Percentiles rank a stretch among this genome's conserved stretches.
phyloP scores from a whole-genome alignment of 116 monocot genomes.

The Zostera marina region DNA sequence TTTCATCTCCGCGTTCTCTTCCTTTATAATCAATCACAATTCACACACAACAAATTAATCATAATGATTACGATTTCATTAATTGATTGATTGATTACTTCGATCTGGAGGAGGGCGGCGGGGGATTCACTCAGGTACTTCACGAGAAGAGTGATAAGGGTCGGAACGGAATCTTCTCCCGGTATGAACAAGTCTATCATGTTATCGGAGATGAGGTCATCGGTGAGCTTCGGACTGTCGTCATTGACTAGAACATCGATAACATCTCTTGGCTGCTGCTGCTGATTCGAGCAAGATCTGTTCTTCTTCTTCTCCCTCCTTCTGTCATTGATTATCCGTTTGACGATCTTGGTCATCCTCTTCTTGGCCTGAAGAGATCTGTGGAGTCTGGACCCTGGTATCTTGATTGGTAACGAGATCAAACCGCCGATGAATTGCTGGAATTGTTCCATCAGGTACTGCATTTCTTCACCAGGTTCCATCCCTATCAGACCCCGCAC shows the following conservation, averaged over 20 bases:
- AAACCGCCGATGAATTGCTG: conserved; percentile 72
- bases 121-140: conserved; percentile 75
- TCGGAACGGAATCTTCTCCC: conserved; percentile 80
- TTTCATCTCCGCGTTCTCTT: conserved; percentile 53
- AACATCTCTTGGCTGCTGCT: conserved; percentile 38
- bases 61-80: background rate
- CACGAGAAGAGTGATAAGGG: conserved; percentile 52
- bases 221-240: conserved; percentile 38
- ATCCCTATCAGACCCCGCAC: conserved; percentile 63
- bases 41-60: background rate
- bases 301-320: conserved; percentile 14
- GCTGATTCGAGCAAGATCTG: too few species aligned
- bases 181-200: conserved; percentile 92
- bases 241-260: conserved; percentile 54
- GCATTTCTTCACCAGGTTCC: conserved; percentile 54
- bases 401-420: conserved; percentile 73
- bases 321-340: conserved; percentile 32
- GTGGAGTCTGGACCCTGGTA: conserved; percentile 62
- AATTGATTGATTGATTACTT: conserved; percentile 13
- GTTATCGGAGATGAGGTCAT: conserved; percentile 59
- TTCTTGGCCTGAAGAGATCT: conserved; percentile 88
- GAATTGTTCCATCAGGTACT: conserved; percentile 55
- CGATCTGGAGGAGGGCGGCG: conserved; percentile 38
- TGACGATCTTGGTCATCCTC: conserved; percentile 53
- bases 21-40: conserved; percentile 9